Evolutionary conservation across 225 moss, liverwort and hornwort genomes (phyloP).

Genomic region (Climacium dendroides): DNA sequence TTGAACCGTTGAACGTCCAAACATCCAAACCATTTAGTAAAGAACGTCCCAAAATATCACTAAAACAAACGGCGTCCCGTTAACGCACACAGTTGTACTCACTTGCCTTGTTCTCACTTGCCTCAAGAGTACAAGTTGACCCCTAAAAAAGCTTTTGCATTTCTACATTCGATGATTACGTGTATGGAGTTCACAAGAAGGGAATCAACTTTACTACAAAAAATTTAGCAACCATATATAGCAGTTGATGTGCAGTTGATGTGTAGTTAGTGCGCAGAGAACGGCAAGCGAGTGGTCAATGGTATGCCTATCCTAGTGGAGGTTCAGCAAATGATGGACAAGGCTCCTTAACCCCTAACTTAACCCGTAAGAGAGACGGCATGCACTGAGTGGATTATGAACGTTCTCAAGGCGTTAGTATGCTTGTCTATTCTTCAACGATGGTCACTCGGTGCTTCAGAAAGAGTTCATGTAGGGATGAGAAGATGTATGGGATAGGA

Average conservation of each 20-base stretch:
- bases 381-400: too few species aligned
- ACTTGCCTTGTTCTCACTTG: background rate
- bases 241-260: background rate
- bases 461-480: background rate
- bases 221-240: background rate
- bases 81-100: background rate
- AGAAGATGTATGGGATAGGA: background rate
- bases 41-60: background rate
- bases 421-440: background rate
- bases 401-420: background rate
- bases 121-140: background rate
- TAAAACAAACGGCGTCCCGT: background rate
- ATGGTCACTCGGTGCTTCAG: background rate
- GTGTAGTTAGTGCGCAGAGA: background rate
- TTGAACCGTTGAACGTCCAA: background rate
- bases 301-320: background rate
- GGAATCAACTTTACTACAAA: background rate
- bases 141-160: background rate
- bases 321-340: background rate
- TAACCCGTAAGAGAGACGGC: background rate
- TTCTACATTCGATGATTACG: background rate
- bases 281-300: background rate
- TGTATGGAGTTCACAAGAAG: too few species aligned
- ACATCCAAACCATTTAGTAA: background rate
- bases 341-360: background rate